Conservation (phyloP, 768 basidiomycete genomes). For the Leucosporidium creatinivorum region DNA sequence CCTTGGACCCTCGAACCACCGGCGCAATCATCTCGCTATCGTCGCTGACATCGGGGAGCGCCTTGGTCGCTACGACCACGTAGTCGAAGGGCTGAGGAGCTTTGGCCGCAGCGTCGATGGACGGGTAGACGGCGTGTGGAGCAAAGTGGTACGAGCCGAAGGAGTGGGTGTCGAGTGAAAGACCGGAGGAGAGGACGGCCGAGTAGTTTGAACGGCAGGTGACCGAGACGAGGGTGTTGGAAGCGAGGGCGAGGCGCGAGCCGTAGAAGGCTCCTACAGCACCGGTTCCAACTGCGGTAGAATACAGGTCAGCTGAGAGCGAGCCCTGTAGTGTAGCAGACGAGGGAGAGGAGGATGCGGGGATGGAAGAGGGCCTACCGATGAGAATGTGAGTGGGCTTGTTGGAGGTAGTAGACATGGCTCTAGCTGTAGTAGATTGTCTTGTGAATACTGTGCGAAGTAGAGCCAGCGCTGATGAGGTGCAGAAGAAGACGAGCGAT, state of each 20-base stretch:
- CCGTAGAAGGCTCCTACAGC: slow-evolving; percentile 41
- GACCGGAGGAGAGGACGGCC: slow-evolving; percentile 27
- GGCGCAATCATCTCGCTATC: slow-evolving; percentile 32
- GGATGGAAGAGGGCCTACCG: too few relatives aligned
- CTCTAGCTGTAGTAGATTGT: too few relatives aligned
- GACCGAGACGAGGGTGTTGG: slow-evolving; percentile 37
- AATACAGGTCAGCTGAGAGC: neutral
- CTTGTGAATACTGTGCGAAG: too few relatives aligned
- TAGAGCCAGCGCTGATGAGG: too few relatives aligned
- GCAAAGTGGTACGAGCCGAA: slow-evolving; percentile 39
- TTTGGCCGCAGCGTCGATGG: slow-evolving; percentile 32
- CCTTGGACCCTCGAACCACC: slow-evolving; percentile 10
- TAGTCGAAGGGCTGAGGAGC: slow-evolving; percentile 35
- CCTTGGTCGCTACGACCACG: slow-evolving; percentile 41
- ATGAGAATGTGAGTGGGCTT: too few relatives aligned
- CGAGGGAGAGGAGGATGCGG: neutral
- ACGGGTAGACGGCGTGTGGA: slow-evolving; percentile 37
- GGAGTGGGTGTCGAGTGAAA: slow-evolving; percentile 34
- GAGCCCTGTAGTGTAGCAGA: neutral
- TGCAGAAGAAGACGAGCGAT: too few relatives aligned
- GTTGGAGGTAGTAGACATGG: too few relatives aligned
- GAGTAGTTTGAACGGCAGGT: slow-evolving; percentile 40
- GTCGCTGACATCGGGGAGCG: slow-evolving; percentile 38
- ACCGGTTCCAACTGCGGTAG: slow-evolving; percentile 38
- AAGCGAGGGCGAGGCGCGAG: slow-evolving; percentile 34